Evolutionary conservation across 176 grass and related monocot species (phyloP).

Genomic region (Lolium multiflorum): DNA sequence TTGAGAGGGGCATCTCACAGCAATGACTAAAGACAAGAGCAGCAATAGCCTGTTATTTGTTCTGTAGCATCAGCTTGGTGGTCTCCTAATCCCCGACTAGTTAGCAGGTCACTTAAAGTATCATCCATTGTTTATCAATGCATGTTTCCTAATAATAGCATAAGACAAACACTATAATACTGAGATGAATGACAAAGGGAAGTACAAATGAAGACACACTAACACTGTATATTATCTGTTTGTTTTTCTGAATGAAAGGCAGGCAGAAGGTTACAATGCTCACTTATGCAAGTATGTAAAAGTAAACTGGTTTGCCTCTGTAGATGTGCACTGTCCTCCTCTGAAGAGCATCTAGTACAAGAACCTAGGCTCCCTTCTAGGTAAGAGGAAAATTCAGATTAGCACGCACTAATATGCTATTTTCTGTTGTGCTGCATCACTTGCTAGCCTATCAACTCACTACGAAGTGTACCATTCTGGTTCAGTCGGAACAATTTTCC

Average conservation of each 20-base stretch:
- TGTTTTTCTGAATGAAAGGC: background rate
- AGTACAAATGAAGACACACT: background rate
- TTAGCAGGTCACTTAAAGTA: slow-evolving; percentile 23
- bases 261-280: background rate
- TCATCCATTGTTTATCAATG: slow-evolving; percentile 14
- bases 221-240: slow-evolving; percentile 11
- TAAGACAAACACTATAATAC: slow-evolving; percentile 16
- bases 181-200: background rate
- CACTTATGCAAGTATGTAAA: background rate
- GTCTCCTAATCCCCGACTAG: slow-evolving; percentile 45
- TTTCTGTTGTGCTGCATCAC: background rate
- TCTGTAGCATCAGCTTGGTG: slow-evolving; percentile 37
- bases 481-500: slow-evolving; percentile 8
- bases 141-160: slow-evolving; percentile 14
- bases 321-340: background rate
- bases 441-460: slow-evolving; percentile 8
- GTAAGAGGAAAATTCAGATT: slow-evolving; percentile 2
- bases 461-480: background rate
- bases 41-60: slow-evolving; percentile 41
- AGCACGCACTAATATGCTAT: slow-evolving; percentile 5
- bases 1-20: slow-evolving; percentile 28
- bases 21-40: slow-evolving; percentile 18
- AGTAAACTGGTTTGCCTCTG: slow-evolving; percentile 11
- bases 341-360: background rate
- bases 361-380: background rate